Percentiles rank a stretch among this genome's conserved stretches.
phyloP scores from a whole-genome alignment of 257 asterid genomes.

The Primulina tabacum region DNA sequence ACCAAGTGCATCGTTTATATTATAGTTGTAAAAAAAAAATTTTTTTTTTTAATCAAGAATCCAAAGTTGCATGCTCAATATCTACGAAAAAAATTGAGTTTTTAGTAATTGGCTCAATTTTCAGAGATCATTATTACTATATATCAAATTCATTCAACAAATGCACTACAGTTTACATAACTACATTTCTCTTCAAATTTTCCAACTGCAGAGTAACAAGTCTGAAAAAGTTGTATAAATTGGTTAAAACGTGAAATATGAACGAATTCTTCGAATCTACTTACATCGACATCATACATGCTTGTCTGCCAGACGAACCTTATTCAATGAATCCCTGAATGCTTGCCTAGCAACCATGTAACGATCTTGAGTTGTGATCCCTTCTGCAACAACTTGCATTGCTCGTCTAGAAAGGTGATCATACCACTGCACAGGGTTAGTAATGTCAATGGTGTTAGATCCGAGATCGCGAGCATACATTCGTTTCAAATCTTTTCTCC shows the following conservation, averaged over 20 bases:
- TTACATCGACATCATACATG: slow-evolving; percentile 18
- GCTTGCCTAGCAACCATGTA: slow-evolving; percentile 50
- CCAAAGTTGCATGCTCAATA: too few species aligned
- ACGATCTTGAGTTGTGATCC: slow-evolving; percentile 47
- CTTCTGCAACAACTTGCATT: slow-evolving; percentile 50
- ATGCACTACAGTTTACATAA: too few species aligned
- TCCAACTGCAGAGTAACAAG: slow-evolving; percentile 26
- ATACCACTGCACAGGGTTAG: slow-evolving; percentile 48
- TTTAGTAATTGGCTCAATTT: too few species aligned
- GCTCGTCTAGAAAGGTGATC: slow-evolving; percentile 50
- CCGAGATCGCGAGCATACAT: slow-evolving; percentile 34
- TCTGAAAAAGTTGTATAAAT: neutral
- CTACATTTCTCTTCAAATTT: neutral
- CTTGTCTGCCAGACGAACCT: slow-evolving; percentile 45
- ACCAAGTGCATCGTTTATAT: too few species aligned
- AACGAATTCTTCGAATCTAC: neutral
- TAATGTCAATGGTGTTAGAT: slow-evolving; percentile 39
- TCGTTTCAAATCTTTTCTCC: slow-evolving; percentile 57
- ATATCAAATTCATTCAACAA: neutral
- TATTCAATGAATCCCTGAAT: slow-evolving; percentile 44
- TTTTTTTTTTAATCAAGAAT: too few species aligned
- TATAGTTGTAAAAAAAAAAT: too few species aligned
- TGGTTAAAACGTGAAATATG: too few species aligned
- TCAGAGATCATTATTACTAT: too few species aligned
- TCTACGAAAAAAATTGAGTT: too few species aligned